phyloP scores from a whole-genome alignment of 1,139 yeast species.

The Pichia sp. region DNA sequence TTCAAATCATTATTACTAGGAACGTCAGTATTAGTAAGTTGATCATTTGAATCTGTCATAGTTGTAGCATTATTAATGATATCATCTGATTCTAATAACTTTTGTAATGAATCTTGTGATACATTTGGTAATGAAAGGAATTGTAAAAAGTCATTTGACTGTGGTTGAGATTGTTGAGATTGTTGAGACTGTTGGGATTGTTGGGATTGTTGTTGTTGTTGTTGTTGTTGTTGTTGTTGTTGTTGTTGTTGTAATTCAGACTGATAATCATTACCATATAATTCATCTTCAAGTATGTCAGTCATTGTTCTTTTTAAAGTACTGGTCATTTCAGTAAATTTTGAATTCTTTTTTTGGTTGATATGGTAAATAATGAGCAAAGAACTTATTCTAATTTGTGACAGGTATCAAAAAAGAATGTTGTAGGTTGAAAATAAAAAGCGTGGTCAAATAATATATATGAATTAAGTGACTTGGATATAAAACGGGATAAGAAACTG shows the following conservation, averaged over 20 bases:
- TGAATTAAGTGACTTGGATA: neutral
- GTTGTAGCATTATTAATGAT: neutral
- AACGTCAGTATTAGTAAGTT: neutral
- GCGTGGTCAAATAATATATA: neutral
- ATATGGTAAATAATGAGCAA: neutral
- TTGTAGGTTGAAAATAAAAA: neutral
- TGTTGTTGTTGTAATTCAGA: neutral
- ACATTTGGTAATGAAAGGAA: conserved; percentile 11
- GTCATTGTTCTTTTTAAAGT: conserved; percentile 26
- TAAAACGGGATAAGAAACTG: neutral
- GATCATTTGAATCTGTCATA: neutral
- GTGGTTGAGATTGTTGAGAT: neutral
- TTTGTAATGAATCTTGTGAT: conserved; percentile 14
- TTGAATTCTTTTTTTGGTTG: neutral
- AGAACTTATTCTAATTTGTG: neutral
- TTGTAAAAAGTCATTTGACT: conserved; percentile 11
- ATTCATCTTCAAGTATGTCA: conserved; percentile 27
- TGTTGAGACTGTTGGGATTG: neutral
- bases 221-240: neutral
- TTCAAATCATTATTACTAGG: conserved; percentile 11
- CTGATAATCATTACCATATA: conserved; percentile 11
- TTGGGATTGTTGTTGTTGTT: neutral
- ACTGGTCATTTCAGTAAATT: conserved; percentile 19
- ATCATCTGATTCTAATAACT: conserved; percentile 6
- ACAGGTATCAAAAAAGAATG: neutral